Evolutionary conservation across 768 basidiomycete species (phyloP).

Genomic region (Lactifluus subvellereus): DNA sequence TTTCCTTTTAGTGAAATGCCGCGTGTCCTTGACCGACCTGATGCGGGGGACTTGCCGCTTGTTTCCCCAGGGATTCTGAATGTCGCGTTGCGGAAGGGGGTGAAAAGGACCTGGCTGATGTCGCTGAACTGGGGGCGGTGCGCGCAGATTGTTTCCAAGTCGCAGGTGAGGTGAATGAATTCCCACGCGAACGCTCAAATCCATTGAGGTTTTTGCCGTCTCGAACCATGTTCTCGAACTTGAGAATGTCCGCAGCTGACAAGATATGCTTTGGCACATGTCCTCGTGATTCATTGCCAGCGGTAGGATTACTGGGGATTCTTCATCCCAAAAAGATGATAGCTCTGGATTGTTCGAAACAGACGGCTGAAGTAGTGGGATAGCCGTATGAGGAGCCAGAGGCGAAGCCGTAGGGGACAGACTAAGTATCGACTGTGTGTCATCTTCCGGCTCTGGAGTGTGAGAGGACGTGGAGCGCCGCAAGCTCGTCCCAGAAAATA

Average conservation of each 20-base stretch:
- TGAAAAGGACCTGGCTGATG: background rate
- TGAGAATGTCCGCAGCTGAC: slow-evolving; percentile 59
- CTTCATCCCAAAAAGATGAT: slow-evolving; percentile 48
- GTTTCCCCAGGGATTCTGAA: background rate
- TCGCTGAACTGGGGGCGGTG: background rate
- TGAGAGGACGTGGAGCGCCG: slow-evolving; percentile 48
- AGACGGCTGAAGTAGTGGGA: background rate
- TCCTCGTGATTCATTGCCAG: slow-evolving; percentile 36
- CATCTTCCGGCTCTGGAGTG: slow-evolving; percentile 40
- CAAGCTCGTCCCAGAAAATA: slow-evolving; percentile 55
- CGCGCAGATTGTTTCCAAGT: slow-evolving; percentile 4
- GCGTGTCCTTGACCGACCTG: slow-evolving; percentile 2
- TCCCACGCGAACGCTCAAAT: slow-evolving; percentile 11
- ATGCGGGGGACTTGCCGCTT: background rate
- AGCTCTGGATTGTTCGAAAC: background rate
- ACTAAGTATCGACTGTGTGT: slow-evolving; percentile 51
- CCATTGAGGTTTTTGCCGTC: slow-evolving; percentile 27
- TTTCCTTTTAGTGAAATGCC: slow-evolving; percentile 7
- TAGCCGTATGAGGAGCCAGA: slow-evolving; percentile 7
- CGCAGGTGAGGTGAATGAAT: slow-evolving; percentile 16
- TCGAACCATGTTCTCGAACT: slow-evolving; percentile 48
- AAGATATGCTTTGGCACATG: slow-evolving; percentile 61
- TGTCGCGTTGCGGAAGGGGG: slow-evolving; percentile 7
- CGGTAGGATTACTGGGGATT: slow-evolving; percentile 34
- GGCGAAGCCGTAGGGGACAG: slow-evolving; percentile 23